Base-by-base conservation (phyloP, 1,139 yeast species). In the Candida pseudoviswanathii region DNA sequence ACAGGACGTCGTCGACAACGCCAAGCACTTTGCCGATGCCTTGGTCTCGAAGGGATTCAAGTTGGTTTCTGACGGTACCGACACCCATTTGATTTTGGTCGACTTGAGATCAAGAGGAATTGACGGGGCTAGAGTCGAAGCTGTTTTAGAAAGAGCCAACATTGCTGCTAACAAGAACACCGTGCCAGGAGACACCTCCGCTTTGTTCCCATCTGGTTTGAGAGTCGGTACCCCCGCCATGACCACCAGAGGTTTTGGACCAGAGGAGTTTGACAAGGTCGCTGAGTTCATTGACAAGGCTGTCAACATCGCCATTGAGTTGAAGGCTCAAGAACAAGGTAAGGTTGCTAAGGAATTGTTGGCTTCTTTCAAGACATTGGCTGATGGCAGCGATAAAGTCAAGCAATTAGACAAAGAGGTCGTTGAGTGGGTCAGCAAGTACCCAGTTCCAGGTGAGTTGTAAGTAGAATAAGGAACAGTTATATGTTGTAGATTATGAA, bases 201-300 rank as follows among this genome's bases (percentile, higher is more conserved):
- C 98, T 32, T 77, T 92, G 59, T 90, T 89, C 73, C 98, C 98
- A 62, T 89, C 96, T 47, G 98, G 98, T 59, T 79, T 92, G 64
- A 87, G 98, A 78, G 90, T 92, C 52, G 98, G 98, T 60, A 89
- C 98, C 42, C 98, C 98, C 51, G 97, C 97, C 51, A 92, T 92
- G 98, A 88, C 97, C 55, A 90, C 97, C 47, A 86, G 98, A 78
- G 97, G 97, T 29, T 86, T 92, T 62, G 86, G 87, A 41, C 82
- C 81, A 55, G 80, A 72, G 43, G 97, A 92, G 62, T 92, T 92
- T 62, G 83, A 77, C 56, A 79, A 82, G 65, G 94, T 92, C 51
- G 89, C 92, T 27, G 81, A 78, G 51, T 90, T 82, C 75, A 86
- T 92, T 66, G 86, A 87, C 65, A 75, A 73, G 59, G 96, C 97